Conservation (phyloP, 441 rosid species). For the Pelargonium exstipulatum region DNA sequence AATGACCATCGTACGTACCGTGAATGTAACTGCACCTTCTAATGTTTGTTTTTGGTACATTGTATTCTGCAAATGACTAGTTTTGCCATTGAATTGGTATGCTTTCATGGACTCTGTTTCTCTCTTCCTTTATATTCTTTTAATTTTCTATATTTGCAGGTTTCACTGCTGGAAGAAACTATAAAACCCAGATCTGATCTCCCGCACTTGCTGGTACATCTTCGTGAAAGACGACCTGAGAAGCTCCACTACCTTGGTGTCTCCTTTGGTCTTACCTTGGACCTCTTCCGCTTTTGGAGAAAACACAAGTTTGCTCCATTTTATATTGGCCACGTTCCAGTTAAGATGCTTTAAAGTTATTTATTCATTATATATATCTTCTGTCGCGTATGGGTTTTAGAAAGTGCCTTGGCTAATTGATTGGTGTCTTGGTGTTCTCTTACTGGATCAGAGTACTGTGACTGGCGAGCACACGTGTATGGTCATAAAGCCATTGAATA, state of each 20-base stretch:
- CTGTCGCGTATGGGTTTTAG: not conserved
- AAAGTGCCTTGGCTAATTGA: constrained; percentile 9
- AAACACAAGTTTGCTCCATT: constrained; percentile 88
- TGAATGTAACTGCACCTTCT: not conserved
- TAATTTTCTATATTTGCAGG: constrained; percentile 37
- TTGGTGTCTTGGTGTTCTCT: constrained; percentile 21
- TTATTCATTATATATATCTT: not conserved
- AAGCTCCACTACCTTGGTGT: constrained; percentile 91
- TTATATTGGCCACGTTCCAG: constrained; percentile 80
- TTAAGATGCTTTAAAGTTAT: constrained; percentile 35
- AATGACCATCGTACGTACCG: too few species aligned
- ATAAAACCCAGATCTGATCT: constrained; percentile 75
- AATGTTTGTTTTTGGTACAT: not conserved
- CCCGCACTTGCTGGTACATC: constrained; percentile 84
- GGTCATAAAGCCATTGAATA: constrained; percentile 78
- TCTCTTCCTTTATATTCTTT: constrained; percentile 1
- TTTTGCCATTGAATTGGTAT: not conserved
- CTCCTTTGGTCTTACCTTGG: constrained; percentile 95
- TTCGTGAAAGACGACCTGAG: constrained; percentile 75
- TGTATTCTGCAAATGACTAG: not conserved
- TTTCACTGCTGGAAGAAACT: constrained; percentile 79
- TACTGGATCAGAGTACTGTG: constrained; percentile 56
- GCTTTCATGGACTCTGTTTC: not conserved
- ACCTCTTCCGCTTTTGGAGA: constrained; percentile 93
- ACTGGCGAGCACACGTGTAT: constrained; percentile 95